phyloP scores from a whole-genome alignment of 164 flowering plant species.

The Berberis thunbergii region DNA sequence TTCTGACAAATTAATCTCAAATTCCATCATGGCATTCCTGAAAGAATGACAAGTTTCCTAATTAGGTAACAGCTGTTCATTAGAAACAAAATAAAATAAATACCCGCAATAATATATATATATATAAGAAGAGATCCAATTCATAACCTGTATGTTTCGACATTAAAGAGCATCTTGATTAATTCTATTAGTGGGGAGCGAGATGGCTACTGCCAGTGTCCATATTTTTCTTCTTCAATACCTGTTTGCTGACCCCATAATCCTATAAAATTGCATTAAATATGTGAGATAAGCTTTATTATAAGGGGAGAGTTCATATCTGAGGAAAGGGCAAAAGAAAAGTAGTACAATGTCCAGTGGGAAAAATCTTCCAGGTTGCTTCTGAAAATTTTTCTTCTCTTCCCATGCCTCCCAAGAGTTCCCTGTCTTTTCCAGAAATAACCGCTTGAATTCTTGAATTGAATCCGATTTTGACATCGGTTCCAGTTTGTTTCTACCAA shows the following conservation, averaged over 20 bases:
- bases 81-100: neutral
- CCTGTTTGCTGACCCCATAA: constrained; percentile 71
- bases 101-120: neutral
- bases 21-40: constrained; percentile 99
- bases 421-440: constrained; percentile 92
- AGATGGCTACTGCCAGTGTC: constrained; percentile 40
- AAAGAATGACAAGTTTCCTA: constrained; percentile 5
- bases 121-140: neutral
- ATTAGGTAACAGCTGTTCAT: neutral
- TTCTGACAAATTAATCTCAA: constrained; percentile 91
- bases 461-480: constrained; percentile 74
- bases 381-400: constrained; percentile 52
- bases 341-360: constrained; percentile 84
- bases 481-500: constrained; percentile 79
- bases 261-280: constrained; percentile 43
- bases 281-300: constrained; percentile 1
- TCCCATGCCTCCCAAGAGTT: constrained; percentile 96
- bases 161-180: constrained; percentile 89
- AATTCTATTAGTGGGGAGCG: constrained; percentile 62
- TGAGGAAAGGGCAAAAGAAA: neutral
- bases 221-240: constrained; percentile 28
- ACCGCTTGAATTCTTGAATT: constrained; percentile 66
- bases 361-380: constrained; percentile 85
- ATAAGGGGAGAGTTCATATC: neutral
- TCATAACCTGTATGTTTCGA: constrained; percentile 79